Evolutionary conservation across 495 filamentous ascomycete genomes (phyloP), one percentile per base, ranked within the genome.

Genomic region (Viridothelium virens): DNA sequence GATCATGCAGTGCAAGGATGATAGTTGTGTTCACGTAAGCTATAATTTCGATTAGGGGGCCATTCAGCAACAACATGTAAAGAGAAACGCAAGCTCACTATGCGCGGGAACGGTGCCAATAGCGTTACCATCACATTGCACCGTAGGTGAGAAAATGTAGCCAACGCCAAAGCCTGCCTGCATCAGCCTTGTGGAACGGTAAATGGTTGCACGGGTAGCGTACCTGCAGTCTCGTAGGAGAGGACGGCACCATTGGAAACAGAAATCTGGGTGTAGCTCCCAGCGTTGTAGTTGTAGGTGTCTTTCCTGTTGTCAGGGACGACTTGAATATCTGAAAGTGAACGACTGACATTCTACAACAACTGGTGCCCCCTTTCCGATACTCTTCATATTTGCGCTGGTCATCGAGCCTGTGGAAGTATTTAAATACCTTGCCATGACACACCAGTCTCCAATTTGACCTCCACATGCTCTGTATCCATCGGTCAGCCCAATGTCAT

Each of bases 231-330:
- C 14, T 33, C 53, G 18, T 59, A 59, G 14, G 53, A 34, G 25
- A 59, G 31, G 53, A 59, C 53, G n/a, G 11, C 5, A 36, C 36
- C 14, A 14, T 36, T 36, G 53, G 7, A 4, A 9, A 31, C 3
- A 33, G 53, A 34, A 18, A 59, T 59, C 53, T 59, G 53, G 7
- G 53, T 59, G 14, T 59, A 59, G 31, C 53, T 59, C 7, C 53
- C 53, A 33, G n/a, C 18, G 31, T n/a, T 9, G 31, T 59, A 59
- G 53, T 59, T 59, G 31, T 59, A 59, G 5, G 31, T 1, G 2
- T 59, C 53, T 59, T 59, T 36, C 36, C 25, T 36, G 9, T 9
- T 3, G 53, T 59, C 25, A 59, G 53, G 7, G 33, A 7, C 18
- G 18, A 34, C 18, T 7, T 4, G 31, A 33, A 59, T 9, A 3